These are phyloP conservation scores for Vaucheria bursata DNA, from an alignment of 352 stramenopile species.

Conservation along the genomic window DNA sequence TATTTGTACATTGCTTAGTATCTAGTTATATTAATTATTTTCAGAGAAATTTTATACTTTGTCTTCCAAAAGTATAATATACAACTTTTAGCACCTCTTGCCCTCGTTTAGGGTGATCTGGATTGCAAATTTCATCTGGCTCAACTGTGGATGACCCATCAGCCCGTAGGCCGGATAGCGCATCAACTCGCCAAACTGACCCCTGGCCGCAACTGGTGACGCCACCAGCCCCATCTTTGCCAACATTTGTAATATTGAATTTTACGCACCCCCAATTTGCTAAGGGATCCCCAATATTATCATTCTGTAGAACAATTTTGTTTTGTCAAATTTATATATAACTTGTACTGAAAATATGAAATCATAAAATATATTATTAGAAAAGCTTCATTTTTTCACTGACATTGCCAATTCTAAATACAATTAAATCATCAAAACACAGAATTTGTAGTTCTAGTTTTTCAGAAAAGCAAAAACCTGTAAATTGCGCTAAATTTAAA, in stretches of 20 bases:
- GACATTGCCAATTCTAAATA: background rate
- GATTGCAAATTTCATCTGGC: no score
- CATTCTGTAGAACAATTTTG: background rate
- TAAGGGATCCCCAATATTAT: constrained; percentile 1
- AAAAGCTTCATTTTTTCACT: background rate
- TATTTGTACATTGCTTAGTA: no score
- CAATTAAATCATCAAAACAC: background rate
- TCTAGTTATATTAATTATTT: no score
- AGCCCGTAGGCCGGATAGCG: constrained; percentile 37
- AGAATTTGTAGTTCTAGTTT: no score
- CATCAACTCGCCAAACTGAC: constrained; percentile 37
- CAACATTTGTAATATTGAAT: constrained; percentile 44
- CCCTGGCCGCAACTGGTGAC: constrained; percentile 41
- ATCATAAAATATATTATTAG: background rate
- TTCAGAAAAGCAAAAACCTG: no score
- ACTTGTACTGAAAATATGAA: background rate
- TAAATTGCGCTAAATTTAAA: no score
- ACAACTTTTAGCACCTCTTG: no score
- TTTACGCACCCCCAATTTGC: background rate
- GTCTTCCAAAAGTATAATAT: no score
- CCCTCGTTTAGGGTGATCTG: no score
- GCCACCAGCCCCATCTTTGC: constrained; percentile 40
- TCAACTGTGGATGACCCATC: no score
- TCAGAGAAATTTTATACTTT: no score
- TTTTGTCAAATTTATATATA: background rate